phyloP scores from a whole-genome alignment of 163 green algal genomes.

The Smithsoniella earleae region DNA sequence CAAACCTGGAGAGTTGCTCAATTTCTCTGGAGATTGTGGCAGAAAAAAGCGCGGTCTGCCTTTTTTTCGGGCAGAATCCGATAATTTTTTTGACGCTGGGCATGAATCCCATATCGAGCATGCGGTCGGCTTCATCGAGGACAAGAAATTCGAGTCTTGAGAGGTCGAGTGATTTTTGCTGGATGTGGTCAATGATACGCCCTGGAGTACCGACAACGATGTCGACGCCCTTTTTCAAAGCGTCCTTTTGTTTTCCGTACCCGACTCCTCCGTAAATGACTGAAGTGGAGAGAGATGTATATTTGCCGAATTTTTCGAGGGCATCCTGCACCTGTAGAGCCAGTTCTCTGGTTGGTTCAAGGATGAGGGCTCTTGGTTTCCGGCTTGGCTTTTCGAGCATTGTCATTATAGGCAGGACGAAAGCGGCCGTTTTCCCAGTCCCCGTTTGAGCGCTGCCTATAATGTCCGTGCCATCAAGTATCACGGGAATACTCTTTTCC shows the following conservation, averaged over 20 bases:
- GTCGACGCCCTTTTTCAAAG: constrained; percentile 54
- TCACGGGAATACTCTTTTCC: too few relatives aligned
- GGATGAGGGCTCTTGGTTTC: too few relatives aligned
- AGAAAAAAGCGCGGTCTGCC: constrained; percentile 91
- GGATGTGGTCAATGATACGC: constrained; percentile 85
- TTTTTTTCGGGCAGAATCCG: constrained; percentile 54
- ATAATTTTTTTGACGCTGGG: constrained; percentile 70
- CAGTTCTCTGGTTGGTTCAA: constrained; percentile 94
- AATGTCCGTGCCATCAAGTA: too few relatives aligned
- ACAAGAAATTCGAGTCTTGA: constrained; percentile 76
- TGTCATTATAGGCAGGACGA: too few relatives aligned
- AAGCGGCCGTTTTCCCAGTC: too few relatives aligned
- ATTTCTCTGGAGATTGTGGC: constrained; percentile 85
- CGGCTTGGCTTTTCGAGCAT: too few relatives aligned
- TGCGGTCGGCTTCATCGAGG: constrained; percentile 91
- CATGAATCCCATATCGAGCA: constrained; percentile 95
- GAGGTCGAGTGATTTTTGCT: too few relatives aligned
- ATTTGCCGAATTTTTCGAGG: constrained; percentile 58
- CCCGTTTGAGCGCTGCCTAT: too few relatives aligned
- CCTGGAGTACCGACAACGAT: constrained; percentile 92
- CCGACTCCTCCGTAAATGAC: constrained; percentile 86
- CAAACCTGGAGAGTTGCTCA: constrained; percentile 73
- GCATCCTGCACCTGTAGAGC: constrained; percentile 78
- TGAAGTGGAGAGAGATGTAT: constrained; percentile 44
- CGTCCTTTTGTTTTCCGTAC: constrained; percentile 65